Evolutionary conservation across 805 yeast genomes (phyloP).

Genomic region (Cyberlindnera euphorbiae): DNA sequence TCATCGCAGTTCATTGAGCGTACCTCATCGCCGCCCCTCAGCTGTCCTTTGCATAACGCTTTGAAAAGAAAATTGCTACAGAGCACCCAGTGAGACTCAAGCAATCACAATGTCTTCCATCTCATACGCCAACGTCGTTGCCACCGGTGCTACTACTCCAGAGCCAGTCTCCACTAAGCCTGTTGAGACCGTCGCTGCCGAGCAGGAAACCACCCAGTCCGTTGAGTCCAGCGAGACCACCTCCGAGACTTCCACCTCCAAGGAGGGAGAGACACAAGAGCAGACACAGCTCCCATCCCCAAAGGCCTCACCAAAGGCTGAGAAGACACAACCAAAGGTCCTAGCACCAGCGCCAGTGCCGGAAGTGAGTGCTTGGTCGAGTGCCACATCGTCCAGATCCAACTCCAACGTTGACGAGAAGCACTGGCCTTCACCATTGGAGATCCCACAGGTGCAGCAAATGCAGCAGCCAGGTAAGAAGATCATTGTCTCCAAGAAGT

Average conservation of each 20-base stretch:
- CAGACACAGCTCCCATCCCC: no score
- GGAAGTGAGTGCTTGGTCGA: constrained; percentile 53
- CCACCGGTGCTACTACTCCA: background rate
- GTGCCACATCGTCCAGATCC: constrained; percentile 26
- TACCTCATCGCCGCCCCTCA: no score
- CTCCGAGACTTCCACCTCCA: constrained; percentile 1
- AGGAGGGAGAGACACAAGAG: constrained; percentile 4
- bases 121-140: constrained; percentile 29
- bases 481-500: constrained; percentile 17
- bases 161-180: constrained; percentile 1
- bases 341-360: constrained; percentile 68
- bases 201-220: no score
- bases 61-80: no score
- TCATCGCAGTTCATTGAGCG: no score
- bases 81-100: background rate
- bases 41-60: no score
- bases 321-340: constrained; percentile 21
- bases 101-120: background rate
- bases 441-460: constrained; percentile 24
- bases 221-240: constrained; percentile 1
- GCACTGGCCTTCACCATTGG: constrained; percentile 35
- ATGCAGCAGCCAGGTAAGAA: constrained; percentile 16
- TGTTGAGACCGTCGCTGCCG: background rate
- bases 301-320: constrained; percentile 23
- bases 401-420: constrained; percentile 23